Evolutionary conservation across 2,329 filamentous ascomycete species (phyloP).

Genomic region (Orbilia quercus): DNA sequence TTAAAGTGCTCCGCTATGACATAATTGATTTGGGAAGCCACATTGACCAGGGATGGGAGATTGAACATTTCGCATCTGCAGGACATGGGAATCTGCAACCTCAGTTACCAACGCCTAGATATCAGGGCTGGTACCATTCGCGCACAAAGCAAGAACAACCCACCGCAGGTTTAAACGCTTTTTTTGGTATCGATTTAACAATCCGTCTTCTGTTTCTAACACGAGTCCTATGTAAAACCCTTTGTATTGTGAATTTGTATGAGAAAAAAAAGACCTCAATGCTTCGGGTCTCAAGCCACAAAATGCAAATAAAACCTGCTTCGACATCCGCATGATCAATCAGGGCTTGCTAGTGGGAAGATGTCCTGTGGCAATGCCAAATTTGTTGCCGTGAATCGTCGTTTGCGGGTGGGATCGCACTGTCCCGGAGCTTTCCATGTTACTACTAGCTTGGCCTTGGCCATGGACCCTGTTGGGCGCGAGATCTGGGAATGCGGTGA

Average conservation of each 20-base stretch:
- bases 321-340: not conserved
- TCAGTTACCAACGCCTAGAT: not conserved
- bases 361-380: constrained; percentile 11
- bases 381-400: constrained; percentile 33
- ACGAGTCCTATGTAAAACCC: too few species aligned
- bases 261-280: too few species aligned
- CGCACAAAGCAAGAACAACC: too few species aligned
- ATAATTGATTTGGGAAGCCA: constrained; percentile 33
- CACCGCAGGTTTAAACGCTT: too few species aligned
- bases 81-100: constrained; percentile 34
- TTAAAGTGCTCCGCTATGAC: constrained; percentile 25
- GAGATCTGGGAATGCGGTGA: constrained; percentile 4
- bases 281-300: constrained; percentile 21
- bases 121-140: too few species aligned
- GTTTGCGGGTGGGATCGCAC: constrained; percentile 40
- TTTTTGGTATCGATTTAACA: too few species aligned
- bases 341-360: constrained; percentile 3
- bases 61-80: constrained; percentile 38
- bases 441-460: not conserved
- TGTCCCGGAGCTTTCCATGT: constrained; percentile 43
- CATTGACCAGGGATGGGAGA: constrained; percentile 17
- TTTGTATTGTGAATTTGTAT: too few species aligned
- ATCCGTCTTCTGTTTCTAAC: too few species aligned
- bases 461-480: constrained; percentile 19
- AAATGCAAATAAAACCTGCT: constrained; percentile 12